Conservation (phyloP, 2,329 filamentous ascomycete genomes). For the Aphanocladium album region DNA sequence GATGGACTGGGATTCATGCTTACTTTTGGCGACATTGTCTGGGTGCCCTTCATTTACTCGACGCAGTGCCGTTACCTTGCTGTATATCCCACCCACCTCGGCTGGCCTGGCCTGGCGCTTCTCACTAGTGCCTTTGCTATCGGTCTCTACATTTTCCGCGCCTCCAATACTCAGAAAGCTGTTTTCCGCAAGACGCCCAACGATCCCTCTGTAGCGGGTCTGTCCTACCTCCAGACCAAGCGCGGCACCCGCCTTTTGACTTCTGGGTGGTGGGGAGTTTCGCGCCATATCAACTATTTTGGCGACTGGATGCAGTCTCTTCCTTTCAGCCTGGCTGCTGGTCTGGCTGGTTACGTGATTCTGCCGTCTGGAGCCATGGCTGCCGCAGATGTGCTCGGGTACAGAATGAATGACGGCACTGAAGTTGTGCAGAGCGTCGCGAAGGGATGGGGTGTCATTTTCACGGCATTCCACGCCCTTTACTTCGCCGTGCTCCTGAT, state of each 20-base stretch:
- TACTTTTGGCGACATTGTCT: slow-evolving; percentile 80
- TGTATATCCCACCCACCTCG: slow-evolving; percentile 71
- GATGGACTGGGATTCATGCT: slow-evolving; percentile 95
- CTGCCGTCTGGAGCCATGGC: slow-evolving; percentile 42
- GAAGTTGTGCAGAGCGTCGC: slow-evolving; percentile 65
- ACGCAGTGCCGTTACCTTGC: slow-evolving; percentile 78
- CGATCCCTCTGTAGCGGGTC: slow-evolving; percentile 67
- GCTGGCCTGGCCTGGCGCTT: slow-evolving; percentile 54
- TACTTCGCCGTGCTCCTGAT: slow-evolving; percentile 82
- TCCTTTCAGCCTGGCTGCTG: slow-evolving; percentile 80
- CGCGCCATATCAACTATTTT: slow-evolving; percentile 89
- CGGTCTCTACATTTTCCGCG: slow-evolving; percentile 82
- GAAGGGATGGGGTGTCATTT: slow-evolving; percentile 73
- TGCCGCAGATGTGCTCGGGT: slow-evolving; percentile 37
- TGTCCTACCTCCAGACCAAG: slow-evolving; percentile 78
- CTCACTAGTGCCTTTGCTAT: slow-evolving; percentile 60
- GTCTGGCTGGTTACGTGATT: slow-evolving; percentile 72
- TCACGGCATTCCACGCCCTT: slow-evolving; percentile 87
- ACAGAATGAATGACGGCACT: slow-evolving; percentile 51
- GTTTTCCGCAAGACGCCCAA: slow-evolving; percentile 81
- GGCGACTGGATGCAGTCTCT: slow-evolving; percentile 90
- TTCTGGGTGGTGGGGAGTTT: slow-evolving; percentile 85
- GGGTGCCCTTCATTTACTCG: slow-evolving; percentile 85
- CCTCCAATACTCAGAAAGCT: slow-evolving; percentile 87
- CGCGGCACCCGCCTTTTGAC: slow-evolving; percentile 72